Conservation (phyloP, 208 protist species). For the Tetramitus jugosus region DNA sequence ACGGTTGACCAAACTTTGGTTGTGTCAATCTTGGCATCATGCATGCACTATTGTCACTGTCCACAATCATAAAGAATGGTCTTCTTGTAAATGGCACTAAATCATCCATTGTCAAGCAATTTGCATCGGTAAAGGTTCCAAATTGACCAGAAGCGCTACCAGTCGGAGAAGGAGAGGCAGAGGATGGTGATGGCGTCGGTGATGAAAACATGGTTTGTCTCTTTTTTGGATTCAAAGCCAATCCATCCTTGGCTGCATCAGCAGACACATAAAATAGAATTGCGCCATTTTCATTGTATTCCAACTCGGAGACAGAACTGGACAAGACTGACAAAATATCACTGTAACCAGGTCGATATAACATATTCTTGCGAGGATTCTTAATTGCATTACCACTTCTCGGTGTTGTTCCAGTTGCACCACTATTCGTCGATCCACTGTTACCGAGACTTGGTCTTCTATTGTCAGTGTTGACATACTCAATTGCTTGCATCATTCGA, state of each 20-base stretch:
- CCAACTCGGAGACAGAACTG: not conserved
- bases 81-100: conserved; percentile 24
- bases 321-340: not conserved
- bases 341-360: conserved; percentile 2
- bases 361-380: not conserved
- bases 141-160: too few species aligned
- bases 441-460: too few species aligned
- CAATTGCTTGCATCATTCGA: conserved; percentile 13
- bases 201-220: too few species aligned
- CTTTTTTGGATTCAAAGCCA: too few species aligned
- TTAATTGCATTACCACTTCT: not conserved
- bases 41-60: conserved; percentile 9
- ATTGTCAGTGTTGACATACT: not conserved
- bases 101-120: not conserved
- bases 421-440: too few species aligned
- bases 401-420: too few species aligned
- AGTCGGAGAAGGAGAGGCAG: too few species aligned
- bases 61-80: conserved; percentile 20
- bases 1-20: not conserved
- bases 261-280: too few species aligned
- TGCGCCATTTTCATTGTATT: not conserved
- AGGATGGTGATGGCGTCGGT: too few species aligned
- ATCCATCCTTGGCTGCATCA: too few species aligned
- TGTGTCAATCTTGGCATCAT: conserved; percentile 4
- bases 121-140: not conserved